Conservation (phyloP, 139 green algal genomes). For the Diplosphaera chodatii region DNA sequence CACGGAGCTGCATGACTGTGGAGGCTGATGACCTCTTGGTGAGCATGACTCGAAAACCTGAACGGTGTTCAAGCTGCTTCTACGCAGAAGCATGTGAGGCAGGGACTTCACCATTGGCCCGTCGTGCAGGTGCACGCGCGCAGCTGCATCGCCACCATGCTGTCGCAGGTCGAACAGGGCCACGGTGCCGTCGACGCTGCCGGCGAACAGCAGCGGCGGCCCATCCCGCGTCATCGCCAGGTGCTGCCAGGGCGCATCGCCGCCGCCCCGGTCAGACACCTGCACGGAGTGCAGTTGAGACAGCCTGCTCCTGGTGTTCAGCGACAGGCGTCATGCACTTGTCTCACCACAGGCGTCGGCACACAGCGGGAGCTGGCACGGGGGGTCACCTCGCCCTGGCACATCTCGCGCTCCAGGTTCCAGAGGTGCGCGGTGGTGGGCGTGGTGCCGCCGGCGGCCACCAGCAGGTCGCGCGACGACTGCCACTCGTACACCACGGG, state of each 20-base stretch:
- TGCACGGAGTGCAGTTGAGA: neutral
- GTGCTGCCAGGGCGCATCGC: conserved; percentile 15
- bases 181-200: conserved; percentile 35
- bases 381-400: conserved; percentile 38
- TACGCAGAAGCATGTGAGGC: too few relatives aligned
- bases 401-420: conserved; percentile 50
- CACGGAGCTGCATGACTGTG: too few relatives aligned
- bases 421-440: conserved; percentile 33
- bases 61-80: too few relatives aligned
- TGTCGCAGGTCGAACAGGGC: conserved; percentile 67
- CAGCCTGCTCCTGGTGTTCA: too few relatives aligned
- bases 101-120: conserved; percentile 7
- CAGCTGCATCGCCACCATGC: conserved; percentile 4
- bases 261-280: neutral
- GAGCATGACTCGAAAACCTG: too few relatives aligned
- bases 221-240: conserved; percentile 4
- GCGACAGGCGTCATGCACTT: too few relatives aligned
- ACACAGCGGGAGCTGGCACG: too few relatives aligned
- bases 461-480: conserved; percentile 16
- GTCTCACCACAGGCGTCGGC: too few relatives aligned
- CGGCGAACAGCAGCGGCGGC: conserved; percentile 18
- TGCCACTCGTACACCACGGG: conserved; percentile 23
- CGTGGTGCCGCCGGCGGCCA: conserved; percentile 26
- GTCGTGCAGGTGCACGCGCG: conserved; percentile 6
- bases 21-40: too few relatives aligned